These are phyloP conservation scores for Geotrichum ghanense DNA, from an alignment of 805 yeast genomes.

Conservation along the genomic window DNA sequence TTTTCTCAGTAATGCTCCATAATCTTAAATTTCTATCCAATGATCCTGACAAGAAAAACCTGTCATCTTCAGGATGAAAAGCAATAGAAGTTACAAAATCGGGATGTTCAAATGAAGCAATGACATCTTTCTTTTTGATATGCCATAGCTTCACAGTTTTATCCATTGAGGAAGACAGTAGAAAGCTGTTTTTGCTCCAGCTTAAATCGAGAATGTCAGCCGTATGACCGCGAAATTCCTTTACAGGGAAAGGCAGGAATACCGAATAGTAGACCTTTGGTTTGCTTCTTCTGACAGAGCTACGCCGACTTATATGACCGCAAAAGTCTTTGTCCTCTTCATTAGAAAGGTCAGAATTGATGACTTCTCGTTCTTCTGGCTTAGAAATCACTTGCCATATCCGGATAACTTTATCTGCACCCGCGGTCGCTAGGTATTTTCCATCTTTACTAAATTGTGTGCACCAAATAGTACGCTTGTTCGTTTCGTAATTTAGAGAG, in stretches of 20 bases:
- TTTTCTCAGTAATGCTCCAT: conserved; percentile 77
- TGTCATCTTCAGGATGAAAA: conserved; percentile 78
- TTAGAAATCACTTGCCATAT: conserved; percentile 76
- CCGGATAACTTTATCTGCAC: conserved; percentile 55
- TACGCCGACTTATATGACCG: not conserved
- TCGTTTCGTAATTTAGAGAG: conserved; percentile 12
- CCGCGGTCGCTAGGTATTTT: conserved; percentile 72
- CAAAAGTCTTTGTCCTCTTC: conserved; percentile 10
- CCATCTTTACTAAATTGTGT: conserved; percentile 73
- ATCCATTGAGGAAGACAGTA: conserved; percentile 77
- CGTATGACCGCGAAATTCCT: conserved; percentile 54
- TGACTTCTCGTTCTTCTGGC: conserved; percentile 49
- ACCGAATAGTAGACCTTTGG: conserved; percentile 50
- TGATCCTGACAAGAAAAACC: conserved; percentile 77
- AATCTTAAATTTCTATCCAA: conserved; percentile 62
- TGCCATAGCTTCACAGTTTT: conserved; percentile 80
- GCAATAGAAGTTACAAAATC: conserved; percentile 73
- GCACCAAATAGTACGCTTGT: conserved; percentile 49
- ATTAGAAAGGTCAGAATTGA: conserved; percentile 6
- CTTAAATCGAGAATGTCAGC: conserved; percentile 63
- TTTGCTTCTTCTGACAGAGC: not conserved
- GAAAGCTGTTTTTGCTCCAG: conserved; percentile 81
- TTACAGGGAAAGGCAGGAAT: conserved; percentile 55
- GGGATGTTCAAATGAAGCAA: conserved; percentile 57
- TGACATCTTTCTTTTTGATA: conserved; percentile 48